Evolutionary conservation across 139 green algal species (phyloP), one percentile per base, ranked within the genome.

Genomic region (Parachlorella kessleri): DNA sequence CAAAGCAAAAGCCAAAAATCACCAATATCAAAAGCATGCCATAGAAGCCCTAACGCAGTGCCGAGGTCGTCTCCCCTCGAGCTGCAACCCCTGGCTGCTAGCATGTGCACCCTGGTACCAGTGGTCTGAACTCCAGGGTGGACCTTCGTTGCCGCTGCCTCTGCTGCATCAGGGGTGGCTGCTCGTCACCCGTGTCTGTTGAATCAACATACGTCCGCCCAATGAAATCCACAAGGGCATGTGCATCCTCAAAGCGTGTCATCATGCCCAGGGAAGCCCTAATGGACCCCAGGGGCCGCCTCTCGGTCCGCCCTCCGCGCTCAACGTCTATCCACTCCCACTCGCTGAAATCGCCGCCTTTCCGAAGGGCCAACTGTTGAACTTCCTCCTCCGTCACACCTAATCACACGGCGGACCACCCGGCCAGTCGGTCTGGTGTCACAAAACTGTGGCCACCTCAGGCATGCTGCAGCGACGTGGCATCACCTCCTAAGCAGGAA

Each of bases 221-320:
- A 9, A 95, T 40, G 55, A 91, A 94, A 21, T 88, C 55, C 1
- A 82, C 83, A 1, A 95, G 71, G 2, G 90, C 85, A 39, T 87
- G 82, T n/a, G 14, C 79, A 38, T 80, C 79, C 38, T 80, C 65
- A 21, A 63, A 84, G 8, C 66, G 65, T 1, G 36, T 53, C 72
- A 76, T 70, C 23, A 28, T 48, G 21, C 79, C 79, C 18, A 84
- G 39, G 4, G 65, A 76, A 42, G 39, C 37, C 0, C 79, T 64
- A 35, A 84, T 48, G 28, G 66, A 72, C 37, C 79, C 79, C 55
- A 87, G 72, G 2, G 77, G 76, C 38, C 69, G 76, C 67, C 21
- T 54, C 10, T 54, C 66, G 33, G 8, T 54, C 37, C 48, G 30
- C 1, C 4, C 48, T 23, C n/a, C 6, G 67, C 76, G 67, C 37